Evolutionary conservation across 495 filamentous ascomycete species (phyloP), one percentile per base, ranked within the genome.

Genomic region (Hyphodiscus hymeniophilus): DNA sequence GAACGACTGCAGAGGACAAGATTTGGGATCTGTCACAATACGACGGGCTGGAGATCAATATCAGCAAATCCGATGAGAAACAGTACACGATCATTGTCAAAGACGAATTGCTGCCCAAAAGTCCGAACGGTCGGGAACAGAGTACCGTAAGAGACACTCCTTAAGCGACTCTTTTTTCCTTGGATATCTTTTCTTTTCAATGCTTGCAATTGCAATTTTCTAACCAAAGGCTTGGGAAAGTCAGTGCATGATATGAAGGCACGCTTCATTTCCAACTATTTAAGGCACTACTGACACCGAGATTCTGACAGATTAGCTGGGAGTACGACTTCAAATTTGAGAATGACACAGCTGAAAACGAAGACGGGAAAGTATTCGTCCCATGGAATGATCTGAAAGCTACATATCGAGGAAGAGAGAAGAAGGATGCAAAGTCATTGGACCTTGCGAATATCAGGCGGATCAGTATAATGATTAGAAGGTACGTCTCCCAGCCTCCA

Each of bases 381-480:
- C 66, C 63, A 7, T 92, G 82, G 77, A 55, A 57, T 2, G 75
- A 74, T 8, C 77, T 94, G 18, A 77, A 72, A 54, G 63, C 86
- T 0, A 89, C 80, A 2, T 94, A 85, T 63, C 67, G 87, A 3
- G 88, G 88, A 0, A 79, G 72, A 57, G 66, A 77, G 52, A 66
- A 70, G 51, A 63, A 72, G n/a, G 74, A 79, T 62, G 69, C 72
- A 0, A 55, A 64, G 43, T 65, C 68, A 21, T 56, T 90, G 53
- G 70, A 87, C 57, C 53, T 69, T 45, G 67, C 62, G 42, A 58
- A 66, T 45, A 67, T 91, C n/a, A 81, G 73, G 60, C 70, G 81
- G 44, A 62, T 92, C 10, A 77, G 79, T 31, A 66, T 91, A 21
- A 87, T 90, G 85, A 80, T 83, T 66, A 64, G 87, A 56, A 90